phyloP scores from a whole-genome alignment of 1,139 yeast species.

The Suhomyces wounanorum region DNA sequence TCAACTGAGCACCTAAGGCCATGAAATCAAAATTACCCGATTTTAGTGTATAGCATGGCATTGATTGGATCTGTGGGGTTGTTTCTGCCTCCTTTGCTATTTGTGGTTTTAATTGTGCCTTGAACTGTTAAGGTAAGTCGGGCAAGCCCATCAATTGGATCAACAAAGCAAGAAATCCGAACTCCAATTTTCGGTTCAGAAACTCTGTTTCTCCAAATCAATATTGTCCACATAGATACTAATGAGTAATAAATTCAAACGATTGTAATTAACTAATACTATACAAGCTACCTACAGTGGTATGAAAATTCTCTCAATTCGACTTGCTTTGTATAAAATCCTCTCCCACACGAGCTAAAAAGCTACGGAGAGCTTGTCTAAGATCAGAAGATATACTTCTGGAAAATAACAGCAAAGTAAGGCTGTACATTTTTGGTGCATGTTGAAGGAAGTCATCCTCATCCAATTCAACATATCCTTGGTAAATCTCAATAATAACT shows the following conservation, averaged over 20 bases:
- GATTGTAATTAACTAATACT: not conserved
- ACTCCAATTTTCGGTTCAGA: too few relatives aligned
- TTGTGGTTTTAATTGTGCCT: too few relatives aligned
- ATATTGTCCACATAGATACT: too few relatives aligned
- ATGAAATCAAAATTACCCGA: too few relatives aligned
- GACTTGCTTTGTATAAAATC: constrained; percentile 36
- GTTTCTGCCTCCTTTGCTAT: too few relatives aligned
- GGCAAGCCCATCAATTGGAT: too few relatives aligned
- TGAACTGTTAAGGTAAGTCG: too few relatives aligned
- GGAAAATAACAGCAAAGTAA: constrained; percentile 65
- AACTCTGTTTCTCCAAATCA: too few relatives aligned
- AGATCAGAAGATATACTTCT: constrained; percentile 72
- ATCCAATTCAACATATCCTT: constrained; percentile 77
- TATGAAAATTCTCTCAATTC: not conserved
- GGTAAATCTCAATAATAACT: constrained; percentile 81
- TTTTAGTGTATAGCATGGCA: too few relatives aligned
- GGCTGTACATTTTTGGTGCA: constrained; percentile 67
- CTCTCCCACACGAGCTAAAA: constrained; percentile 72
- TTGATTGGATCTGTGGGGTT: too few relatives aligned
- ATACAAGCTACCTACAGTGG: not conserved
- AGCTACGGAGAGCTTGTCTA: constrained; percentile 64
- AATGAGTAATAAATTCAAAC: not conserved
- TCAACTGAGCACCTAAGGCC: too few relatives aligned
- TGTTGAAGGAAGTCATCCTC: constrained; percentile 68
- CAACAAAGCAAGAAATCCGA: too few relatives aligned